A percentile compares a stretch with the other conserved stretches of the same genome.
These are phyloP conservation scores for Xylaria intraflava DNA, from an alignment of 495 filamentous ascomycete genomes.

Conservation along the genomic window DNA sequence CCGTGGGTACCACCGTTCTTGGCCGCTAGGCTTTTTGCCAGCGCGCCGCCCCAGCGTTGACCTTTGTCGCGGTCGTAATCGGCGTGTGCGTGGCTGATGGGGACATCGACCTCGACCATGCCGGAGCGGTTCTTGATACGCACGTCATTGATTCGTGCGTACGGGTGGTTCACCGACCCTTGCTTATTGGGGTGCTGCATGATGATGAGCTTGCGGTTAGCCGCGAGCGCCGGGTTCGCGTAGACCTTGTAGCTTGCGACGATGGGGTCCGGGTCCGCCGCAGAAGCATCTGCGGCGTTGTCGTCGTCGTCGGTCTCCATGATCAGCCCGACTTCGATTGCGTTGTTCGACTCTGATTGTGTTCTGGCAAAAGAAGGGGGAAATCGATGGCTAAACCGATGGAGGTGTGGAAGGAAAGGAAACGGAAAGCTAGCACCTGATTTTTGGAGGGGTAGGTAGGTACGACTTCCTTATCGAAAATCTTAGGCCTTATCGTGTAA, in stretches of 20 bases:
- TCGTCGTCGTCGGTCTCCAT: not conserved
- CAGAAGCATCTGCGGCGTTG: conserved; percentile 8
- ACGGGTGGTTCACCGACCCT: conserved; percentile 23
- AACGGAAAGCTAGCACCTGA: too few species aligned
- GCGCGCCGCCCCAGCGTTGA: conserved; percentile 36
- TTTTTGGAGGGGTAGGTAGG: too few species aligned
- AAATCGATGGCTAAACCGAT: not conserved
- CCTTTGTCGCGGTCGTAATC: conserved; percentile 44
- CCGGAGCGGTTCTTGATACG: conserved; percentile 40
- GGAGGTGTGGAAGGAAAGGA: not conserved
- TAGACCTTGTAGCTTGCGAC: conserved; percentile 43
- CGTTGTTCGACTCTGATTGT: not conserved
- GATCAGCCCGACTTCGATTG: not conserved
- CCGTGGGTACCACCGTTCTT: conserved; percentile 43
- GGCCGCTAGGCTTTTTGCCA: conserved; percentile 35
- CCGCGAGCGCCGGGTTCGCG: conserved; percentile 38
- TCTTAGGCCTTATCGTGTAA: too few species aligned
- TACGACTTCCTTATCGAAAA: too few species aligned
- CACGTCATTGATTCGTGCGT: conserved; percentile 25
- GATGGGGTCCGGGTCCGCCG: conserved; percentile 39
- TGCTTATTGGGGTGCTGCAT: conserved; percentile 39
- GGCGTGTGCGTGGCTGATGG: conserved; percentile 29
- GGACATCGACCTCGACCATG: conserved; percentile 45
- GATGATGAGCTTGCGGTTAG: conserved; percentile 37
- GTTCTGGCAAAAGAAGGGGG: not conserved